phyloP scores from a whole-genome alignment of 306 rosid species.

The Ormosia semicastrata region DNA sequence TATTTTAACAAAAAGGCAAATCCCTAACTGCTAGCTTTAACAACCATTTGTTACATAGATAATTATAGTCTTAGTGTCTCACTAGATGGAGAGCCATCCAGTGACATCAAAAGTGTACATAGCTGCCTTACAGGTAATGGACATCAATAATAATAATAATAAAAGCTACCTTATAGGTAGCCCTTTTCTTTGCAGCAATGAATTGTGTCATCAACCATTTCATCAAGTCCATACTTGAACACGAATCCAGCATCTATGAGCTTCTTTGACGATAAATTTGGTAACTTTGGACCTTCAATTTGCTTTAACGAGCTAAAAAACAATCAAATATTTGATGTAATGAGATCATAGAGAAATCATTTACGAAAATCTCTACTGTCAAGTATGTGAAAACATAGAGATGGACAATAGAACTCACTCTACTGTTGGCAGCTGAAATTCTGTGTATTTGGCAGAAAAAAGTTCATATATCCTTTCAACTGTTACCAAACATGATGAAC shows the following conservation, averaged over 20 bases:
- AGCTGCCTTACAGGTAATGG: too few species aligned
- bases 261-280: slow-evolving; percentile 44
- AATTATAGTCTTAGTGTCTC: too few species aligned
- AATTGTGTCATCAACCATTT: slow-evolving; percentile 39
- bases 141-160: too few species aligned
- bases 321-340: not conserved
- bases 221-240: slow-evolving; percentile 35
- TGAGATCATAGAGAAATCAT: not conserved
- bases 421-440: slow-evolving; percentile 28
- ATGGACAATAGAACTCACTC: slow-evolving; percentile 43
- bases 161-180: slow-evolving; percentile 6
- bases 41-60: too few species aligned
- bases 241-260: slow-evolving; percentile 42
- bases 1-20: too few species aligned
- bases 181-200: slow-evolving; percentile 43
- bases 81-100: too few species aligned
- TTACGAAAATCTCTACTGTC: not conserved
- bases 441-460: slow-evolving; percentile 36
- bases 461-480: slow-evolving; percentile 14
- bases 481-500: slow-evolving; percentile 31
- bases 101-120: too few species aligned
- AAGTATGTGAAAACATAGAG: not conserved
- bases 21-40: too few species aligned
- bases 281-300: not conserved
- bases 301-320: slow-evolving; percentile 31